phyloP scores from a whole-genome alignment of 2,329 filamentous ascomycete species.

The Aschersonia sp. region DNA sequence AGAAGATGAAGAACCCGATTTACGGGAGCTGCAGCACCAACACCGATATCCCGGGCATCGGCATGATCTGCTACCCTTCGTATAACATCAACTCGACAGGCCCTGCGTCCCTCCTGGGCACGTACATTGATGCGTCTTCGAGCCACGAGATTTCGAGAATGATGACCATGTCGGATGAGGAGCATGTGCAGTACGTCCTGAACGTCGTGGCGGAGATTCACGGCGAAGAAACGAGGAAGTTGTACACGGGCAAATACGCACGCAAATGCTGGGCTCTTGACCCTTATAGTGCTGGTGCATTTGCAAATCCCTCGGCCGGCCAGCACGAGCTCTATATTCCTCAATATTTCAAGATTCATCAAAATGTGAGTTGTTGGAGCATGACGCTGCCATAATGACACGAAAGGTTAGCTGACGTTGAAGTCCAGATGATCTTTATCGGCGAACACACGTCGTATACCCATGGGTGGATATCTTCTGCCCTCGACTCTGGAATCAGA shows the following conservation, averaged over 20 bases:
- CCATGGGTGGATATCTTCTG: constrained; percentile 56
- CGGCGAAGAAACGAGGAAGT: constrained; percentile 39
- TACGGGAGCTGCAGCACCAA: constrained; percentile 45
- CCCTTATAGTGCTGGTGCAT: constrained; percentile 45
- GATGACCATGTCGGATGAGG: constrained; percentile 29
- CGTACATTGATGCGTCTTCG: constrained; percentile 34
- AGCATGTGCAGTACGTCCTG: constrained; percentile 49
- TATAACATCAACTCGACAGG: constrained; percentile 51
- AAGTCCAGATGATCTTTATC: constrained; percentile 44
- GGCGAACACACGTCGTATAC: constrained; percentile 59
- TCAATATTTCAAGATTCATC: constrained; percentile 56
- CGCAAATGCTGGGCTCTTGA: constrained; percentile 53
- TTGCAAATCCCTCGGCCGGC: constrained; percentile 44
- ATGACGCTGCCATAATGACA: neutral
- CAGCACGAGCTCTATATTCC: constrained; percentile 59
- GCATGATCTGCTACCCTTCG: constrained; percentile 50
- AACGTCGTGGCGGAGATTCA: constrained; percentile 57
- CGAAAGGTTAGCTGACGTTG: neutral
- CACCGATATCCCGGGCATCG: constrained; percentile 46
- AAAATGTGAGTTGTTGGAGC: constrained; percentile 24
- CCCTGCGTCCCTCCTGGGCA: constrained; percentile 46
- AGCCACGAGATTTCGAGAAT: constrained; percentile 23
- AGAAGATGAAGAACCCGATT: constrained; percentile 37
- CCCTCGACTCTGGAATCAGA: constrained; percentile 52
- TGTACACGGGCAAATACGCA: constrained; percentile 52